phyloP scores from a whole-genome alignment of 116 monocot species.

The Trichopus zeylanicus region DNA sequence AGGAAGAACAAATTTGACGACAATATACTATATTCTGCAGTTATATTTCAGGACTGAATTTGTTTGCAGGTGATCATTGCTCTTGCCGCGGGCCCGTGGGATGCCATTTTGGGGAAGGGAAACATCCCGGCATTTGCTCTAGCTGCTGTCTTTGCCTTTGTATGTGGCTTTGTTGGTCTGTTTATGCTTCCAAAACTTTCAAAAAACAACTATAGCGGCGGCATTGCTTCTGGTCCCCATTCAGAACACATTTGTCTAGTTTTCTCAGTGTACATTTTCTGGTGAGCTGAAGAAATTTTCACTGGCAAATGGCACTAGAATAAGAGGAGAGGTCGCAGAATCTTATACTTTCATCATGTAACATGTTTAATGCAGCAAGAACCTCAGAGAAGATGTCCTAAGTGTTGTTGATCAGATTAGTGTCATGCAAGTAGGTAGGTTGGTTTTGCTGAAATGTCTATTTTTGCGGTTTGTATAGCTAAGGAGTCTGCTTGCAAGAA shows the following conservation, averaged over 20 bases:
- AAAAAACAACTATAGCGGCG: neutral
- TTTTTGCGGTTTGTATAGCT: too few species aligned
- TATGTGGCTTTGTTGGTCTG: constrained; percentile 3
- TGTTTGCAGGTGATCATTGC: constrained; percentile 8
- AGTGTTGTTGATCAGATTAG: too few species aligned
- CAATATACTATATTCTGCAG: too few species aligned
- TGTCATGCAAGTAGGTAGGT: too few species aligned
- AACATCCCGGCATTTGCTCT: constrained; percentile 10
- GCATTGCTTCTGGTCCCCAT: constrained; percentile 2
- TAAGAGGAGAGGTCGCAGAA: too few species aligned
- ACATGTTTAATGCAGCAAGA: too few species aligned
- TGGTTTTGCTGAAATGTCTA: too few species aligned
- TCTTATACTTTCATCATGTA: too few species aligned
- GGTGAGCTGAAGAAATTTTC: neutral
- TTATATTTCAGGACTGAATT: neutral
- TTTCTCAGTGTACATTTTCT: neutral
- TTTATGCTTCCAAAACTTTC: constrained; percentile 9
- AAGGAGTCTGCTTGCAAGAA: too few species aligned
- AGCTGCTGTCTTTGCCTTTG: constrained; percentile 6
- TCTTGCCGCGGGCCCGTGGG: constrained; percentile 10
- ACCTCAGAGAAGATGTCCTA: too few species aligned
- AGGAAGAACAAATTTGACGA: neutral
- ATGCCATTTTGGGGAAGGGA: constrained; percentile 6
- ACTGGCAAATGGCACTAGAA: too few species aligned
- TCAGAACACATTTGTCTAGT: neutral